phyloP scores from a whole-genome alignment of 164 flowering plant genomes.

The Magnolia officinalis region DNA sequence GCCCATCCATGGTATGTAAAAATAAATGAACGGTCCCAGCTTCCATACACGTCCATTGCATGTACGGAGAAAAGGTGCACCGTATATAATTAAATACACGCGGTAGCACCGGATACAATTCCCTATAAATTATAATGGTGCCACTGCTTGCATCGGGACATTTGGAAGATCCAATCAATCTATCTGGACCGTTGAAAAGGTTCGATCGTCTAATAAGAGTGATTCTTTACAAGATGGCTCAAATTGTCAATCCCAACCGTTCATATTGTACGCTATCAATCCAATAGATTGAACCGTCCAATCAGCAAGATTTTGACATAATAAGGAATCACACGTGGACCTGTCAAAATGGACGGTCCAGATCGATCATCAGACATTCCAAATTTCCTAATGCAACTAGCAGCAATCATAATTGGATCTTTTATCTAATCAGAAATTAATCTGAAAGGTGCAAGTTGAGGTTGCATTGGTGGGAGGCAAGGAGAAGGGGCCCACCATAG shows the following conservation, averaged over 20 bases:
- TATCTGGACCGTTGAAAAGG: not conserved
- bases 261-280: not conserved
- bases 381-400: not conserved
- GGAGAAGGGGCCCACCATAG: slow-evolving; percentile 68
- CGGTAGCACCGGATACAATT: too few species aligned
- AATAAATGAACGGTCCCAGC: too few species aligned
- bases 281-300: not conserved
- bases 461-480: slow-evolving; percentile 58
- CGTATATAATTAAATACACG: too few species aligned
- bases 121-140: too few species aligned
- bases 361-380: not conserved
- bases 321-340: not conserved
- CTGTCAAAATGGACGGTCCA: not conserved
- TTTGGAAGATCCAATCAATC: not conserved
- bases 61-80: too few species aligned
- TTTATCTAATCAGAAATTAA: slow-evolving; percentile 10
- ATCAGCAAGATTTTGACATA: not conserved
- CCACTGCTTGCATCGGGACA: not conserved
- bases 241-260: too few species aligned
- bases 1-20: too few species aligned
- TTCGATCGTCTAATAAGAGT: too few species aligned
- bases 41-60: too few species aligned
- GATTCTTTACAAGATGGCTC: too few species aligned
- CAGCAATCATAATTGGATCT: not conserved
- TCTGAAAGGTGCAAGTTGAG: slow-evolving; percentile 52